Base-by-base conservation (phyloP, 176 grass and related monocot genomes). In the Poa pratensis region DNA sequence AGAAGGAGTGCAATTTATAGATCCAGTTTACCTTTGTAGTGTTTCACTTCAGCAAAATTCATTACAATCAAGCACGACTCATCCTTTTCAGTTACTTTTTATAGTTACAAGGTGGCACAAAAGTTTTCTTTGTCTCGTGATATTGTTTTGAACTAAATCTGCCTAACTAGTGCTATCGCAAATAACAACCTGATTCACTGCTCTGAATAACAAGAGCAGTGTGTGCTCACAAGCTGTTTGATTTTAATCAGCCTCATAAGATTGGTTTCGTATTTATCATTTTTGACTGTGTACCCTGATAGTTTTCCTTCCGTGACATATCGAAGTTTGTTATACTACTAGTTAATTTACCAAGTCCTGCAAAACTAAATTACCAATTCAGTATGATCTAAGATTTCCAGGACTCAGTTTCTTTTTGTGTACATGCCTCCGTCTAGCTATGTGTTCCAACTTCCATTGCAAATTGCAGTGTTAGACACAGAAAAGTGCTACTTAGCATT, bases 101-200 rank as follows among this genome's bases (percentile, higher is more conserved):
- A 23, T 45, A 45, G 43, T 43, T 45, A 45, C n/a, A 71, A 71
- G 37, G 68, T 23, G 11, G 37, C 39, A 45, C 39, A 40, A 0
- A 23, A 15, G 19, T 37, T 37, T 37, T 35, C 7, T 67, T 19
- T 67, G 34, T 35, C 28, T 67, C 8, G 16, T 35, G 16, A 67
- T 18, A 7, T 35, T 27, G 24, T 27, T 19, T 67, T 19, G 6
- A 14, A 45, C 14, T 14, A 40, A 39, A 1, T 40, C 65, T 69
- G 16, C 64, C 30, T 39, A 68, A 27, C 9, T 68, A 69, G 3
- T n/a, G 8, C 3, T 10, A 12, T 68, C 9, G 18, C 19, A 70
- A 40, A 69, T 69, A 69, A 69, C 66, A n/a, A 37, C 18, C 8
- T 69, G 17, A 69, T 35, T 42, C 34, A 69, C 34, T 69, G 66